Evolutionary conservation across 177 flowering plant species (phyloP).

Genomic region (Vitis hybrid): DNA sequence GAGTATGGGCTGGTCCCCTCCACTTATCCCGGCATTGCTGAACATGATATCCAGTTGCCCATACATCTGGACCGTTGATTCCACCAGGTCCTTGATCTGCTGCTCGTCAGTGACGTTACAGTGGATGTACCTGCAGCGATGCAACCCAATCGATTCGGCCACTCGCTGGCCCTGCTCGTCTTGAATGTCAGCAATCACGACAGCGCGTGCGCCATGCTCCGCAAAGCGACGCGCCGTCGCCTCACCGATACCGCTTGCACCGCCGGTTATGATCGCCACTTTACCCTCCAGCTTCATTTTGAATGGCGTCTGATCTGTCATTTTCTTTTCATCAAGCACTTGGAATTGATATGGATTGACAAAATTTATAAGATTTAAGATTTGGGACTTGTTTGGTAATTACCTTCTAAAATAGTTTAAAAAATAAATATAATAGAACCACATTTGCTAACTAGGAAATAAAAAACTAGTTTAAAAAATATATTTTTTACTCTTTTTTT

Average conservation of each 20-base stretch:
- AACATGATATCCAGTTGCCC: slow-evolving; percentile 57
- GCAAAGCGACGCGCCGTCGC: slow-evolving; percentile 45
- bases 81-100: slow-evolving; percentile 41
- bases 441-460: too few relatives aligned
- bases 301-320: too few relatives aligned
- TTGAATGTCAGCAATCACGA: slow-evolving; percentile 60
- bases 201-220: slow-evolving; percentile 32
- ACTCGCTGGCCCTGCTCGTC: slow-evolving; percentile 39
- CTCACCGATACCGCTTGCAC: slow-evolving; percentile 47
- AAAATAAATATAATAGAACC: too few relatives aligned
- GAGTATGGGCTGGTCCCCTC: slow-evolving; percentile 21
- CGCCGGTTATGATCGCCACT: slow-evolving; percentile 54
- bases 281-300: too few relatives aligned
- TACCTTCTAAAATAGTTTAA: too few relatives aligned
- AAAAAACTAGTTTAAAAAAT: too few relatives aligned
- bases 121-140: slow-evolving; percentile 29
- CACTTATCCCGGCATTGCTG: slow-evolving; percentile 51
- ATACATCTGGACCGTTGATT: slow-evolving; percentile 23
- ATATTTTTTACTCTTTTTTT: too few relatives aligned
- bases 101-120: slow-evolving; percentile 58
- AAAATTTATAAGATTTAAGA: too few relatives aligned
- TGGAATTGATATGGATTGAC: too few relatives aligned
- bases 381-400: too few relatives aligned
- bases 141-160: slow-evolving; percentile 32
- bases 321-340: too few relatives aligned